phyloP scores from a whole-genome alignment of 768 basidiomycete genomes.

The Lentinula edodes region DNA sequence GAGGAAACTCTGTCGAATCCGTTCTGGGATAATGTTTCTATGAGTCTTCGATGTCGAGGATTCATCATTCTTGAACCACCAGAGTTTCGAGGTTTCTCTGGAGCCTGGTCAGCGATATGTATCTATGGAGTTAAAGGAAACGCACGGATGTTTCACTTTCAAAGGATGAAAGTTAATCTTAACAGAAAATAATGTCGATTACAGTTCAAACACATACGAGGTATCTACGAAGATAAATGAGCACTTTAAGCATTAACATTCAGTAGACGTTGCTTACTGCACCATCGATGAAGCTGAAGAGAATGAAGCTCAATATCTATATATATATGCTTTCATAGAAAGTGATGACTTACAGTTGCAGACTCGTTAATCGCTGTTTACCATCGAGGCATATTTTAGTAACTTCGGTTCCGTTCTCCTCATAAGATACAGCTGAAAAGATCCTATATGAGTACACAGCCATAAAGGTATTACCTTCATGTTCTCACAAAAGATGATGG shows the following conservation, averaged over 20 bases:
- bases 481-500: slow-evolving; percentile 40
- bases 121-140: neutral
- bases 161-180: neutral
- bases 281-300: slow-evolving; percentile 6
- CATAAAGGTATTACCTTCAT: neutral
- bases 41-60: slow-evolving; percentile 2
- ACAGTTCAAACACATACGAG: neutral
- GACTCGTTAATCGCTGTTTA: slow-evolving; percentile 50
- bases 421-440: slow-evolving; percentile 29
- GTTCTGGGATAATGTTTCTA: slow-evolving; percentile 24
- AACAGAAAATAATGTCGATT: neutral
- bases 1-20: slow-evolving; percentile 35
- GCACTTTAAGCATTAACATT: neutral
- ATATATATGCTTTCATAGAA: neutral
- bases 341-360: slow-evolving; percentile 30
- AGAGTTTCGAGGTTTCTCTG: slow-evolving; percentile 18
- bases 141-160: slow-evolving; percentile 2
- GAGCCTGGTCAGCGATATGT: neutral
- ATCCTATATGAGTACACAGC: neutral
- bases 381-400: slow-evolving; percentile 45
- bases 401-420: slow-evolving; percentile 36
- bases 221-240: neutral
- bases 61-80: slow-evolving; percentile 27
- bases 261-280: neutral
- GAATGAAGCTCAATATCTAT: neutral